Conservation (phyloP, 1,284 basidiomycete species). For the Waitea zeae region DNA sequence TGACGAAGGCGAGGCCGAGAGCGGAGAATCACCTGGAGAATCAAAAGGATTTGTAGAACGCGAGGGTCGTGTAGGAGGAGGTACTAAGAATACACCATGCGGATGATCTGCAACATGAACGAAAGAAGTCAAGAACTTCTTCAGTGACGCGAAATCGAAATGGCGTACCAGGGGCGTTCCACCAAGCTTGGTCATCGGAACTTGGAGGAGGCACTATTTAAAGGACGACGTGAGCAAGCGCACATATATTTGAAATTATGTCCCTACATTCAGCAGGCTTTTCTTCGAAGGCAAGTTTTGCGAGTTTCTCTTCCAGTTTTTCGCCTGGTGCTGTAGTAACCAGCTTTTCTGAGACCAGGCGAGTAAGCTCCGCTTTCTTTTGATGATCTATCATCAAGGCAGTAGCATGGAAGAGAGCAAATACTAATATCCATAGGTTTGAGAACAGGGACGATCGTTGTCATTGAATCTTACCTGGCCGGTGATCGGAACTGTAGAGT, state of each 20-base stretch:
- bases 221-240: constrained; percentile 1
- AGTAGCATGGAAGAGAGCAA: constrained; percentile 64
- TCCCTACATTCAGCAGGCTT: constrained; percentile 22
- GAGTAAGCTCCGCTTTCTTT: constrained; percentile 57
- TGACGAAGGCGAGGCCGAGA: constrained; percentile 57
- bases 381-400: constrained; percentile 65
- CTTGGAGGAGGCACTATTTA: constrained; percentile 65
- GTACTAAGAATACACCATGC: constrained; percentile 39
- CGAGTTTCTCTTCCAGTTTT: constrained; percentile 55
- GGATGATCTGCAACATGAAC: constrained; percentile 29
- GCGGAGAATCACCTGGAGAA: constrained; percentile 39
- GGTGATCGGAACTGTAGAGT: constrained; percentile 82
- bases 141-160: constrained; percentile 1
- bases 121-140: constrained; percentile 4
- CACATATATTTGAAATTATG: constrained; percentile 7
- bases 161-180: constrained; percentile 46
- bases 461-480: constrained; percentile 43
- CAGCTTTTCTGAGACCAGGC: constrained; percentile 48
- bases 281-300: constrained; percentile 20
- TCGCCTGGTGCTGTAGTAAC: constrained; percentile 41
- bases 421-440: constrained; percentile 34
- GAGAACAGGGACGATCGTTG: background rate
- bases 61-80: constrained; percentile 19
- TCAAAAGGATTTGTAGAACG: constrained; percentile 48
- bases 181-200: constrained; percentile 59